A percentile compares a stretch with the other conserved stretches of the same genome.
Evolutionary conservation across 306 rosid species (phyloP).

Genomic region (Rosa rugosa): DNA sequence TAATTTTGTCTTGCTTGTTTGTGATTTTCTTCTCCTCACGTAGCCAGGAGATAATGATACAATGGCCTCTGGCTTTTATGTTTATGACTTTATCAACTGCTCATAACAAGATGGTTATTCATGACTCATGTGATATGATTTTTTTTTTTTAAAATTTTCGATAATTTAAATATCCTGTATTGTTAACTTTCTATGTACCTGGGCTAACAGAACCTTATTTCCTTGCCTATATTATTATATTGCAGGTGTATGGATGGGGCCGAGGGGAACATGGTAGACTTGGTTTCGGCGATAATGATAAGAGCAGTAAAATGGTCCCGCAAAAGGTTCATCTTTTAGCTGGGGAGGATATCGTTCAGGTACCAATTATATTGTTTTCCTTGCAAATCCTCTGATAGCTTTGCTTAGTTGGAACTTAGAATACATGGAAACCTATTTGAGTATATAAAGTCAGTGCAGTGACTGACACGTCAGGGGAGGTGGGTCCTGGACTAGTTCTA

Average conservation of each 20-base stretch:
- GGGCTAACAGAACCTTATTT: not conserved
- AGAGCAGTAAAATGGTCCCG: slow-evolving; percentile 98
- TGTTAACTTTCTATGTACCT: not conserved
- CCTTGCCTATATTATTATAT: slow-evolving; percentile 1
- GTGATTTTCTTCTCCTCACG: not conserved
- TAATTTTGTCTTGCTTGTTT: slow-evolving; percentile 7
- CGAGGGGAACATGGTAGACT: slow-evolving; percentile 99
- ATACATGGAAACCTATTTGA: not conserved
- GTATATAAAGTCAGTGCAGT: not conserved
- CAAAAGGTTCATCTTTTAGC: slow-evolving; percentile 89
- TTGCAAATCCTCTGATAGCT: not conserved
- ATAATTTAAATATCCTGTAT: not conserved
- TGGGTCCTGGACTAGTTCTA: not conserved
- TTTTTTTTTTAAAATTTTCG: not conserved
- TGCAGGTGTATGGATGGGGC: slow-evolving; percentile 99
- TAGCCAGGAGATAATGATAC: not conserved
- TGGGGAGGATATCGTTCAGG: slow-evolving; percentile 96
- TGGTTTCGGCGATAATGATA: slow-evolving; percentile 96
- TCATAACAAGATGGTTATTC: not conserved
- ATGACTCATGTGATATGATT: slow-evolving; percentile 2
- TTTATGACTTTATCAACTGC: not conserved
- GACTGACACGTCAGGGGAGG: not conserved
- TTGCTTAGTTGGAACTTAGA: not conserved
- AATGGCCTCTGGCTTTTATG: not conserved
- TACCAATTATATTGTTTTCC: slow-evolving; percentile 13